Conservation (phyloP, 305 asterid genomes). For the Rubia tinctorum region DNA sequence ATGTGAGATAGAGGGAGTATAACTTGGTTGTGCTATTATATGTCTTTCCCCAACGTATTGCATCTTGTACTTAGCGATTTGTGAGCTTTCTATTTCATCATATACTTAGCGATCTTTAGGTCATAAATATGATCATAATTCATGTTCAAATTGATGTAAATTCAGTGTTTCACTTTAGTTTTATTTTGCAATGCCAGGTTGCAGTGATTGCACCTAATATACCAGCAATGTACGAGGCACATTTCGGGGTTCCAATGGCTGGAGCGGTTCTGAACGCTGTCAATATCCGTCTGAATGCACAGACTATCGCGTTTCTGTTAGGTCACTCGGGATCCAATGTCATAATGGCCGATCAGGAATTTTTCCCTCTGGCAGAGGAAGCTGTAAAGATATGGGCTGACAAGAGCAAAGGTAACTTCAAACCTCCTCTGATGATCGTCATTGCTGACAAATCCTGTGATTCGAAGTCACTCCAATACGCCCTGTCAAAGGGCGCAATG, state of each 20-base stretch:
- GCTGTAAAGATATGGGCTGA: conserved; percentile 54
- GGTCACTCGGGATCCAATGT: conserved; percentile 77
- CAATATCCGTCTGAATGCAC: conserved; percentile 81
- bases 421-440: conserved; percentile 59
- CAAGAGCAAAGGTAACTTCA: conserved; percentile 40
- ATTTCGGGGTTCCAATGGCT: conserved; percentile 94
- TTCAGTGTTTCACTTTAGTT: no score
- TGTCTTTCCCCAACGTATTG: neutral
- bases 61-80: neutral
- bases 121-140: neutral
- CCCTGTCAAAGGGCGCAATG: conserved; percentile 62
- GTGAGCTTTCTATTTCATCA: neutral
- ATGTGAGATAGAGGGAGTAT: neutral
- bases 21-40: neutral
- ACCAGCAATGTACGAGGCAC: conserved; percentile 89
- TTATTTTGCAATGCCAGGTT: conserved; percentile 46
- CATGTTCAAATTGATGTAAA: neutral
- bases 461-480: conserved; percentile 50
- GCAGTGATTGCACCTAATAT: conserved; percentile 94
- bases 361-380: conserved; percentile 69
- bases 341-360: conserved; percentile 91
- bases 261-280: conserved; percentile 94
- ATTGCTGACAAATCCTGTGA: conserved; percentile 73
- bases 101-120: neutral
- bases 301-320: conserved; percentile 71